phyloP scores from a whole-genome alignment of 2,329 filamentous ascomycete species.

The Diplocarpon rosae region DNA sequence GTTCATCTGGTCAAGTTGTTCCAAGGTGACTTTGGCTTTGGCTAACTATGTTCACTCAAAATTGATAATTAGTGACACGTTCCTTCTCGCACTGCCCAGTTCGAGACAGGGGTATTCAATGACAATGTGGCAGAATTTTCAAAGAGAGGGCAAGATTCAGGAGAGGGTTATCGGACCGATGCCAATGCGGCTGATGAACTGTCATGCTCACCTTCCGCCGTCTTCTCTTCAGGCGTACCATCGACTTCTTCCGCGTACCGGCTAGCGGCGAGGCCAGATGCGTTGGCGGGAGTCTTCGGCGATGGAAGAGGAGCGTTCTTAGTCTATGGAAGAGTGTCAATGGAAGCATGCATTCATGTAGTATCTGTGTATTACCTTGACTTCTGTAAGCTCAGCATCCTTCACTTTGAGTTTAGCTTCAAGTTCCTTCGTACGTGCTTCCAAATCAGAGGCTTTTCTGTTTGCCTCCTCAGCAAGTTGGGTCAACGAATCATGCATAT shows the following conservation, averaged over 20 bases:
- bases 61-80: conserved; percentile 12
- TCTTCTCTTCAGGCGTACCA: conserved; percentile 24
- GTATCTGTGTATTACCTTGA: conserved; percentile 35
- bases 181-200: conserved; percentile 54
- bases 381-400: conserved; percentile 52
- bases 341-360: conserved; percentile 4
- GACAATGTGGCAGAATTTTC: conserved; percentile 1
- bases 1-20: conserved; percentile 39
- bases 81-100: background rate
- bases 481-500: conserved; percentile 52
- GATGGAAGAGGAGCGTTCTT: conserved; percentile 29
- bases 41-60: conserved; percentile 21
- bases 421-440: conserved; percentile 33
- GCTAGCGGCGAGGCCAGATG: conserved; percentile 40
- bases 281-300: conserved; percentile 28
- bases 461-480: conserved; percentile 46
- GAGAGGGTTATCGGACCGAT: conserved; percentile 43
- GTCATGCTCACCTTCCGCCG: conserved; percentile 49
- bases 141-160: conserved; percentile 15
- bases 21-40: conserved; percentile 24
- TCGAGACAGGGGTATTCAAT: background rate
- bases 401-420: conserved; percentile 35
- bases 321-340: conserved; percentile 29
- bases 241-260: conserved; percentile 36
- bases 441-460: conserved; percentile 28